Evolutionary conservation across 768 basidiomycete species (phyloP).

Genomic region (Trametes coccinea): DNA sequence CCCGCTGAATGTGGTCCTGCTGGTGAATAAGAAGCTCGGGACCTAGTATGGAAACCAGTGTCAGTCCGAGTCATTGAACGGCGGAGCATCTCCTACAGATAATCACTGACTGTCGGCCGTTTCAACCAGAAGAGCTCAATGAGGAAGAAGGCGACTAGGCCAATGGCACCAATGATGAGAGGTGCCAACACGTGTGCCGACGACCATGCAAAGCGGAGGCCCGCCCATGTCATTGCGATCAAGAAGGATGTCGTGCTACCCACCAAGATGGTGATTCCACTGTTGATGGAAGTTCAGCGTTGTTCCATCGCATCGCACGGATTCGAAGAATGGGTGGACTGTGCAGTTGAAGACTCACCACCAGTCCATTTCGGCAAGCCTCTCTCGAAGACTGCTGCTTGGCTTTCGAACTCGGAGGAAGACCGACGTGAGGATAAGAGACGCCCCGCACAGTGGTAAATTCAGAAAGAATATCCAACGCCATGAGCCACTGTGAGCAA

Average conservation of each 20-base stretch:
- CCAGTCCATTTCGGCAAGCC: constrained; percentile 38
- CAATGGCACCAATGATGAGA: constrained; percentile 23
- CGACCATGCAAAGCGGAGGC: constrained; percentile 39
- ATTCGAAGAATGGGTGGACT: too few species aligned
- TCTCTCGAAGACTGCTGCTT: constrained; percentile 28
- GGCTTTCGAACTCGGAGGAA: constrained; percentile 26
- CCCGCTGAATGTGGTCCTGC: constrained; percentile 15
- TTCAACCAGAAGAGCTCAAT: constrained; percentile 1
- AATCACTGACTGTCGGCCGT: constrained; percentile 2
- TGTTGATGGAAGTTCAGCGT: constrained; percentile 15
- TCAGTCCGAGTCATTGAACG: too few species aligned
- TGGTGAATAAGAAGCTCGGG: constrained; percentile 9
- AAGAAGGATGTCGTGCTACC: constrained; percentile 33
- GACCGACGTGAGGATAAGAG: background rate
- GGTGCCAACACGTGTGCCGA: constrained; percentile 41
- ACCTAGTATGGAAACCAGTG: background rate
- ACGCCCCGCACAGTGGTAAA: constrained; percentile 10
- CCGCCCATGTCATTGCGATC: constrained; percentile 45
- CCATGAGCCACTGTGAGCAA: constrained; percentile 12
- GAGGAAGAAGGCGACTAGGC: background rate
- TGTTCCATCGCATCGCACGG: too few species aligned
- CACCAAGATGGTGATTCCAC: constrained; percentile 37
- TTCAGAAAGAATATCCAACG: constrained; percentile 19
- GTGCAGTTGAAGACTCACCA: constrained; percentile 27
- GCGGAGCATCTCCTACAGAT: too few species aligned